Percentiles rank a stretch among this genome's conserved stretches.
Evolutionary conservation across 768 basidiomycete species (phyloP).

Genomic region (Gloeophyllum trabeum): DNA sequence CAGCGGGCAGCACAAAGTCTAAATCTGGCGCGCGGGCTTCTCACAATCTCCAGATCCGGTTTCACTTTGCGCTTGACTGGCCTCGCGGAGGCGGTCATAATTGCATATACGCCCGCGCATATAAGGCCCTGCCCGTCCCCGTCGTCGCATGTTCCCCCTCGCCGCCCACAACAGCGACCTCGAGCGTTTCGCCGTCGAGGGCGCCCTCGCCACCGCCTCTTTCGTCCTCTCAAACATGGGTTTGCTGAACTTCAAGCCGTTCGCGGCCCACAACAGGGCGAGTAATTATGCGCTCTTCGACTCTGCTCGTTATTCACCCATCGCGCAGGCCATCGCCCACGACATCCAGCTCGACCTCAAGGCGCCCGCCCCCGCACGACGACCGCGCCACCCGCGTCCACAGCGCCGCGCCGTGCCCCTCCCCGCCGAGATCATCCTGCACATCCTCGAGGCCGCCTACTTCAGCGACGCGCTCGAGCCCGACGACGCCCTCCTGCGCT

Average conservation of each 20-base stretch:
- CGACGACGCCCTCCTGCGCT: conserved; percentile 30
- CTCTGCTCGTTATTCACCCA: neutral
- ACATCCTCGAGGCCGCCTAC: conserved; percentile 50
- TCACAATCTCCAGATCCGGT: too few species aligned
- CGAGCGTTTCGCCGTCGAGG: too few species aligned
- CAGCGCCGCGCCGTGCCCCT: conserved; percentile 16
- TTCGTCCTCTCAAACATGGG: conserved; percentile 5
- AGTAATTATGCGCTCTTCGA: neutral
- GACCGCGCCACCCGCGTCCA: conserved; percentile 10
- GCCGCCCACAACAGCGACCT: too few species aligned
- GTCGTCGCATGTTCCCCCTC: too few species aligned
- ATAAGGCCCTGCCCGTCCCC: too few species aligned
- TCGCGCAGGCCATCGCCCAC: conserved; percentile 19
- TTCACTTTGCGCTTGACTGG: too few species aligned
- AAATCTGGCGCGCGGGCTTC: too few species aligned
- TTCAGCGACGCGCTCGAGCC: conserved; percentile 23
- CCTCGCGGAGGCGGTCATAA: too few species aligned
- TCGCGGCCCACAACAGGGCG: neutral
- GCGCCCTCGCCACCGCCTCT: neutral
- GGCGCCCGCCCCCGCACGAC: conserved; percentile 15
- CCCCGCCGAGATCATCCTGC: conserved; percentile 53
- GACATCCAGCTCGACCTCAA: conserved; percentile 27
- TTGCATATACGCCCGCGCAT: too few species aligned
- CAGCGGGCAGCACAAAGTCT: too few species aligned
- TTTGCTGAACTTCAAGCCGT: conserved; percentile 6